A percentile compares a stretch with the other conserved stretches of the same genome.
Evolutionary conservation across 495 filamentous ascomycete genomes (phyloP).

Genomic region (Xeromyces bisporus): DNA sequence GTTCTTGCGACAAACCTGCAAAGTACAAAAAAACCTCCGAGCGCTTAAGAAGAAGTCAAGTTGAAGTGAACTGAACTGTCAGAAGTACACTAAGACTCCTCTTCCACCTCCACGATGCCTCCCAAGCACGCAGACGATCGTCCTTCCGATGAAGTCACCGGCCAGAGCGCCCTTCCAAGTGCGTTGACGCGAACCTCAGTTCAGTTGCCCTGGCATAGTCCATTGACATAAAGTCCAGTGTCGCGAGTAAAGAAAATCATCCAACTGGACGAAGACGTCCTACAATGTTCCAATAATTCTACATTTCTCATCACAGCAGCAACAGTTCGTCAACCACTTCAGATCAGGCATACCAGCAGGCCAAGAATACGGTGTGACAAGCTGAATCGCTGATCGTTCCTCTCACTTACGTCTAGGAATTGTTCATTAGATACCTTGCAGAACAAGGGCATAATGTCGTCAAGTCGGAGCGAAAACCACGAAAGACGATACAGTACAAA

Average conservation of each 20-base stretch:
- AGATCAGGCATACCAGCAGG: background rate
- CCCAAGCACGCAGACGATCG: slow-evolving; percentile 72
- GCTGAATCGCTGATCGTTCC: background rate
- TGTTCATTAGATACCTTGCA: slow-evolving; percentile 89
- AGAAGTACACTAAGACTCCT: no score
- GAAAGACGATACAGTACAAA: slow-evolving; percentile 90
- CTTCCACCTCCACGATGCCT: slow-evolving; percentile 49
- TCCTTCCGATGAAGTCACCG: slow-evolving; percentile 61
- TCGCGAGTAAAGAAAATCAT: slow-evolving; percentile 91
- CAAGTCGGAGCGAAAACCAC: slow-evolving; percentile 75
- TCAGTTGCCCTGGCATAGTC: background rate
- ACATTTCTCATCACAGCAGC: slow-evolving; percentile 90
- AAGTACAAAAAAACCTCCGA: no score
- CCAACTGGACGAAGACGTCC: slow-evolving; percentile 67
- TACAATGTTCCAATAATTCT: slow-evolving; percentile 73
- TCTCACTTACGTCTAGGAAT: slow-evolving; percentile 42
- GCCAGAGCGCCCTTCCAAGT: slow-evolving; percentile 74
- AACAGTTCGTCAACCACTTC: slow-evolving; percentile 36
- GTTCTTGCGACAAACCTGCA: no score
- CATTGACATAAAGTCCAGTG: slow-evolving; percentile 31
- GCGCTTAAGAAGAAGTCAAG: no score
- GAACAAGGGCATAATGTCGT: slow-evolving; percentile 75
- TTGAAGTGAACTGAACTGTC: no score
- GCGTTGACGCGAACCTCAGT: slow-evolving; percentile 17
- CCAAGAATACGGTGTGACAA: no score